These are phyloP conservation scores for Phaeomoniella chlamydospora DNA, from an alignment of 2,329 filamentous ascomycete species.

Conservation along the genomic window DNA sequence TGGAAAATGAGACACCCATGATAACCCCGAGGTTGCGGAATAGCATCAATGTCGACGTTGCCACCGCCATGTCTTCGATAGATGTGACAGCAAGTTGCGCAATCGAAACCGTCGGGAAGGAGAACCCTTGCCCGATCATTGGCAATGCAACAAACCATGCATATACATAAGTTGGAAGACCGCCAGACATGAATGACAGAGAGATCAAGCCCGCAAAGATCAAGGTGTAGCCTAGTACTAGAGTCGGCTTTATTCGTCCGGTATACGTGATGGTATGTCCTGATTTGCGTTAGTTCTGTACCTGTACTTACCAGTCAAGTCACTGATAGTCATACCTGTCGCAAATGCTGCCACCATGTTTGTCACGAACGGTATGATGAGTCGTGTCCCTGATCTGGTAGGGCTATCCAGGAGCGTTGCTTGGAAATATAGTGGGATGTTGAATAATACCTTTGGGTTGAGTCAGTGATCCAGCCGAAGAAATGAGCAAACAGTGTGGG, in stretches of 20 bases:
- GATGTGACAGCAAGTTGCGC: constrained; percentile 25
- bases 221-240: constrained; percentile 20
- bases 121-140: constrained; percentile 24
- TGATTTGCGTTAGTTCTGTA: too few species aligned
- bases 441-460: too few species aligned
- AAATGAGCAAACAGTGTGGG: too few species aligned
- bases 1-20: constrained; percentile 10
- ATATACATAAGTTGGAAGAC: constrained; percentile 24
- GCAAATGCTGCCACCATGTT: constrained; percentile 25
- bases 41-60: constrained; percentile 13
- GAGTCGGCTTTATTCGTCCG: constrained; percentile 25
- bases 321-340: constrained; percentile 15
- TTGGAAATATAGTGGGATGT: constrained; percentile 58
- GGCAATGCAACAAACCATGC: constrained; percentile 23
- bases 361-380: constrained; percentile 44
- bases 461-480: too few species aligned
- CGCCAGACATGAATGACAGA: constrained; percentile 18
- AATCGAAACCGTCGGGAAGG: constrained; percentile 25
- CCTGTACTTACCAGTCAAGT: too few species aligned
- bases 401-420: constrained; percentile 51
- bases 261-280: constrained; percentile 27
- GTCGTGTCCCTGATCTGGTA: constrained; percentile 52
- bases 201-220: constrained; percentile 20
- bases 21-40: constrained; percentile 8
- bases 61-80: constrained; percentile 29